Evolutionary conservation across 768 basidiomycete genomes (phyloP), one percentile per base, ranked within the genome.

Genomic region (Suillus brevipes): DNA sequence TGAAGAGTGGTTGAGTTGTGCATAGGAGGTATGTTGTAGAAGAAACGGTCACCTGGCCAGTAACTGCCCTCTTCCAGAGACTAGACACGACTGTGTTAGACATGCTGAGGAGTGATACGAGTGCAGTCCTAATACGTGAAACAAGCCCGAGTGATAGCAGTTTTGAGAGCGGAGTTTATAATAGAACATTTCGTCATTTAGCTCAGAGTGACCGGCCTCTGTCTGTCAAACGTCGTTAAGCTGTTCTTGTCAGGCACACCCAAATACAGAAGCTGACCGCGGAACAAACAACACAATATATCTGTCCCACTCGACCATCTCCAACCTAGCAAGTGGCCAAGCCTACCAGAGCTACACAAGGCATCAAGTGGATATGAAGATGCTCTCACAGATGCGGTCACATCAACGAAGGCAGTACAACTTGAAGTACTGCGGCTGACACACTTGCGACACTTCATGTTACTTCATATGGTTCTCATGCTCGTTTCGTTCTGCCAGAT

Each of bases 1-100:
- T 93, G 56, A 20, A 50, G 23, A 6, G 10, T 59, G 6, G 9
- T 59, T 59, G 4, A 59, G 40, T 38, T 38, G 23, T 18, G 18
- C 1, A 59, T 28, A 20, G 10, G 25, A 6, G 12, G 18, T 25
- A 28, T 1, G 18, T 16, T 28, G 1, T 20, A 40, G 9, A 40
- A 59, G 25, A 18, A 42, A 28, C 6, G 25, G 10, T 59, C 6
- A 59, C 58, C 58, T 59, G 58, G 58, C 38, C 58, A 10, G 38
- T 18, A 18, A 1, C 58, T 12, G 23, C 40, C 38, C 58, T 59
- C 58, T 59, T 59, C 58, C 25, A 28, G 9, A 42, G 14, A 25
- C 25, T 25, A 20, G 58, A 59, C 18, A 6, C 16, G 14, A 40
- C 25, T 40, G 58, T 6, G 10, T 40, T 16, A 28, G 38, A 18